These are phyloP conservation scores for Trichoderma erinaceum DNA, from an alignment of 495 filamentous ascomycete genomes.

Conservation along the genomic window DNA sequence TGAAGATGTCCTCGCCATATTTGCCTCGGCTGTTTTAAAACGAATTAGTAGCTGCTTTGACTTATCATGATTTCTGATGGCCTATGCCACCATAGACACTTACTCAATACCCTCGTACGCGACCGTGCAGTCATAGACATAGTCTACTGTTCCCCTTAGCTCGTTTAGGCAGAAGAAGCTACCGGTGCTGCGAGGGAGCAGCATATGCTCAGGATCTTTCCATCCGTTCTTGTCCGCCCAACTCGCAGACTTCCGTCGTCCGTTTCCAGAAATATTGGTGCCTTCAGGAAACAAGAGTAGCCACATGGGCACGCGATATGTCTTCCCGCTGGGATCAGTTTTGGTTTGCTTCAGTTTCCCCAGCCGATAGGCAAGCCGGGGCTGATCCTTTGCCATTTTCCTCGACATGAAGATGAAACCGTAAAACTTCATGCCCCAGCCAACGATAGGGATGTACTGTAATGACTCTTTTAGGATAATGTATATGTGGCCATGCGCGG, in stretches of 20 bases:
- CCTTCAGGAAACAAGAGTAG: conserved; percentile 79
- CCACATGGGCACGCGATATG: conserved; percentile 72
- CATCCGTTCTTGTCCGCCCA: conserved; percentile 67
- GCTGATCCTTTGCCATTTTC: conserved; percentile 74
- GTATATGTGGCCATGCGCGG: conserved; percentile 75
- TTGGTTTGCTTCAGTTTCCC: conserved; percentile 56
- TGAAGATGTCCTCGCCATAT: conserved; percentile 73
- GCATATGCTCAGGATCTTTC: conserved; percentile 57
- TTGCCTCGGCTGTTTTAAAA: conserved; percentile 48
- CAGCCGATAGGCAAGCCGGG: conserved; percentile 60
- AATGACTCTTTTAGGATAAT: conserved; percentile 82
- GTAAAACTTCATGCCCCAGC: conserved; percentile 74
- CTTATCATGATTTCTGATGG: neutral
- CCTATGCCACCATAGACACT: conserved; percentile 26
- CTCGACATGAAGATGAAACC: conserved; percentile 80
- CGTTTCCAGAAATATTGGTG: conserved; percentile 67
- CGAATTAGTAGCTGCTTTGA: conserved; percentile 16
- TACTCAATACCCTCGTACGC: conserved; percentile 77
- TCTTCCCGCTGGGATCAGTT: conserved; percentile 45
- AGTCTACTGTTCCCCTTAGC: conserved; percentile 63
- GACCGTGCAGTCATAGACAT: conserved; percentile 80
- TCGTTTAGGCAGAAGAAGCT: conserved; percentile 69
- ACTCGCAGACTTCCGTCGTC: conserved; percentile 52
- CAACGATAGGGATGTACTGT: conserved; percentile 68
- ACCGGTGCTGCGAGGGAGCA: conserved; percentile 72